A percentile compares a stretch with the other conserved stretches of the same genome.
Evolutionary conservation across 2,329 filamentous ascomycete species (phyloP).

Genomic region (Pseudonectria foliicola): DNA sequence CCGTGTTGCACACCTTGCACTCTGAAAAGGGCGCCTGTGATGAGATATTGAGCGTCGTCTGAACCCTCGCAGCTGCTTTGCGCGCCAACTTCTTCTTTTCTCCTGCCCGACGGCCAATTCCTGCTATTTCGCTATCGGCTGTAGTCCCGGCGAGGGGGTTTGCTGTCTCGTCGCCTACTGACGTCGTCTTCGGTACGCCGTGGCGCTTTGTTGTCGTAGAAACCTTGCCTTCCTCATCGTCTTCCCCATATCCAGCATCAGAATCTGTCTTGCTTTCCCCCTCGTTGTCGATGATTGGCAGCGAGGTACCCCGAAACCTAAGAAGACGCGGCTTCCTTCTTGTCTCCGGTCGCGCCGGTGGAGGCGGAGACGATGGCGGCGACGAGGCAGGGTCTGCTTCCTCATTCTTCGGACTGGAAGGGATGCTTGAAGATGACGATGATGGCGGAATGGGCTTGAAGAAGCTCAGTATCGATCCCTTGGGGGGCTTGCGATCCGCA

Average conservation of each 20-base stretch:
- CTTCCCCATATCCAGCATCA: not conserved
- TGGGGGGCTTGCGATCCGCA: too few relatives aligned
- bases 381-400: constrained; percentile 11
- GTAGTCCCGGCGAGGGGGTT: not conserved
- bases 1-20: constrained; percentile 35
- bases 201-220: not conserved
- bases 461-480: constrained; percentile 34
- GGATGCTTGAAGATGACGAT: constrained; percentile 1
- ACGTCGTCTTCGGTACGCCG: not conserved
- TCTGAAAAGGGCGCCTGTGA: constrained; percentile 35
- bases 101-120: too few relatives aligned
- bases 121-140: not conserved
- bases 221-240: not conserved
- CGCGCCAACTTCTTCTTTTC: constrained; percentile 12
- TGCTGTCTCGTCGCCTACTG: not conserved
- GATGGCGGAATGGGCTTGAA: constrained; percentile 28
- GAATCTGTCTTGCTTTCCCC: constrained; percentile 1
- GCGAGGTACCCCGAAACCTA: constrained; percentile 18
- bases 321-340: constrained; percentile 23
- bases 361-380: constrained; percentile 17
- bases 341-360: constrained; percentile 1
- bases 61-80: constrained; percentile 23
- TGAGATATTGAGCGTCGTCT: constrained; percentile 39
- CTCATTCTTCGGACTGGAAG: constrained; percentile 10
- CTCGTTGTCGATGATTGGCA: constrained; percentile 6